Evolutionary conservation across 2,329 filamentous ascomycete species (phyloP), one percentile per base, ranked within the genome.

Genomic region (Aureobasidium sp.): DNA sequence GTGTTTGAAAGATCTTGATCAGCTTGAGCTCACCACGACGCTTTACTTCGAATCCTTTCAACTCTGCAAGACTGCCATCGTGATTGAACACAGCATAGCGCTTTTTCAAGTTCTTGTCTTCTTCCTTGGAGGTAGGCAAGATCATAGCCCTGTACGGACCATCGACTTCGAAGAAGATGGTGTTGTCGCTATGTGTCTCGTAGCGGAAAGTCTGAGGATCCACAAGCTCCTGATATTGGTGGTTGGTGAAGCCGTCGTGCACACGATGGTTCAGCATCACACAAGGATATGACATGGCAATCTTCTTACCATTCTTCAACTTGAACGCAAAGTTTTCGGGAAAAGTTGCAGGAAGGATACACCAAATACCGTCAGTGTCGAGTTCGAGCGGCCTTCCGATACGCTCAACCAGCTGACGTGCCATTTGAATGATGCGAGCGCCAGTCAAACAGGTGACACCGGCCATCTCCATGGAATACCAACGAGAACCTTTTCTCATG

Each of bases 391-490:
- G 94, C 62, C 94, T 84, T 27, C 94, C 94, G 41, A 99, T 89
- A 8, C 94, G 85, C 72, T 99, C 94, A 4, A 99, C 93, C 1
- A 99, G 83, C 69, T 94, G 88, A 70, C 93, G 86, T 20, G 94
- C 95, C 83, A 99, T 86, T 71, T 99, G 94, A 73, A 99, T 99
- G 72, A 99, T 99, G 45, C 87, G 90, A 36, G 94, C 94, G 65
- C 94, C 94, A 1, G 94, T 99, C 73, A 99, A 79, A 77, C 94
- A 99, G 45, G 94, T 99, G 5, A 99, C 94, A 68, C 94, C 94
- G 17, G 95, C 94, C 94, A 99, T 99, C 73, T 99, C 94, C 84
- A 99, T 87, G 20, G 94, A 99, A 73, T 99, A 99, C 94, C 94
- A 99, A 61, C 94, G 86, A 41, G 94, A 99, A 37, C 94, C 94